Evolutionary conservation across 176 grass and related monocot species (phyloP), one percentile per base, ranked within the genome.

Genomic region (Raddia distichophylla): DNA sequence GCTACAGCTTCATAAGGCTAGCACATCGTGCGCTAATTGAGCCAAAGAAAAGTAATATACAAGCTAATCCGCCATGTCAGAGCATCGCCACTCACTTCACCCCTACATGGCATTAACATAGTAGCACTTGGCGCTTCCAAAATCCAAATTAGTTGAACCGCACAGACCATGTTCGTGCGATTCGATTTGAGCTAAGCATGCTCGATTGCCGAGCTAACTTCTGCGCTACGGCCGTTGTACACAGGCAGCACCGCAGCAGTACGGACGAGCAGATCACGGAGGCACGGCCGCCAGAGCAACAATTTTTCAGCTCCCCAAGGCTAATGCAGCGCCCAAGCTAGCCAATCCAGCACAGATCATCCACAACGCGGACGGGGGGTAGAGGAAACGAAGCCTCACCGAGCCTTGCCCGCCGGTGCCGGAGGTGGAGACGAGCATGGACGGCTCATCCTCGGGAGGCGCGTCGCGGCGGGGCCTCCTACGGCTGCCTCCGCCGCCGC

Each of bases 341-440:
- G 67, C 60, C 76, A 77, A 57, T 5, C 14, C 53, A 1, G 82
- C 60, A 79, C 44, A 58, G 45, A 58, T 72, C 64, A 51, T n/a
- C 53, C 15, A 45, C 49, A 81, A 87, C 55, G 85, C 40, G 42
- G 68, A 27, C 10, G 27, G 11, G 3, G 6, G 32, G 34, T 13
- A 11, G 47, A 14, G 11, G n/a, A 35, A 19, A 35, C 37, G 6
- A n/a, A 43, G 45, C 14, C 51, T 35, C 78, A 94, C 91, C 79
- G 65, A 79, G 45, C 62, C 86, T 64, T 64, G 48, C 56, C 63
- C 78, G 32, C 33, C 71, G 20, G 66, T 6, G 20, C 69, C 60
- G 27, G 82, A 85, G 57, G 85, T 91, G 63, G 91, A 90, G 11
- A 71, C 88, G 68, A 88, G 64, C 86, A 69, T 94, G 55, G 85